Base-by-base conservation (phyloP, 768 basidiomycete genomes). In the Hirschioporus abietinus region DNA sequence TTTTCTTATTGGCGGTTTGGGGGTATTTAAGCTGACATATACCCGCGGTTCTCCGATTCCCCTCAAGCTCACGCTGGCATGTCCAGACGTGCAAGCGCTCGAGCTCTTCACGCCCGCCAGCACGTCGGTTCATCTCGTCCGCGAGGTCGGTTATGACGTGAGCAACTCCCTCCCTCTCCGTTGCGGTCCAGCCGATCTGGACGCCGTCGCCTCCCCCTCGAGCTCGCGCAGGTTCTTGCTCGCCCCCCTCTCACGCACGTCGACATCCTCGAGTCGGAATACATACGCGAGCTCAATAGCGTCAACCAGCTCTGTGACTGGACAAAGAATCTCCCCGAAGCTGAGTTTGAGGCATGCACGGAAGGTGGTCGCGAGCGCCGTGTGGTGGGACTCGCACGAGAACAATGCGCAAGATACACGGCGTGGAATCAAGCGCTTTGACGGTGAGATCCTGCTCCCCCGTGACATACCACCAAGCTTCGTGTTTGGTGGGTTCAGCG, bases 401-500 rank as follows among this genome's bases (percentile, higher is more conserved):
- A 23, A 34, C 30, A 34, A 30, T 8, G 30, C 26, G 57, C 58
- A 60, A 18, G 30, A 61, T 61, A 23, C 60, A 61, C 60, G 60
- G 23, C 60, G 60, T 24, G 60, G 25, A 61, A 5, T 25, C 23
- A 25, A 25, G 25, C 60, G 60, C 60, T 66, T 73, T 35, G 58
- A 66, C 8, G 72, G 72, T 3, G 70, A 72, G 64, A 60, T 73
- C n/a, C 18, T 36, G 7, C 36, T 72, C 24, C 70, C 71, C 0
- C 59, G 60, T 20, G 65, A 71, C 20, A 58, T 70, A 15, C 52
- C 63, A 25, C 72, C 72, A 10, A 62, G 58, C n/a, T 72, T 82
- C 65, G 58, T 76, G 34, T 82, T 83, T 68, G 80, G 79, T 24
- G 76, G 80, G 65, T 80, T 86, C 68, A 77, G 81, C 15, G 74